A percentile compares a stretch with the other conserved stretches of the same genome.
These are phyloP conservation scores for Xerocomellus dryophilus DNA, from an alignment of 768 basidiomycete genomes.

Conservation along the genomic window DNA sequence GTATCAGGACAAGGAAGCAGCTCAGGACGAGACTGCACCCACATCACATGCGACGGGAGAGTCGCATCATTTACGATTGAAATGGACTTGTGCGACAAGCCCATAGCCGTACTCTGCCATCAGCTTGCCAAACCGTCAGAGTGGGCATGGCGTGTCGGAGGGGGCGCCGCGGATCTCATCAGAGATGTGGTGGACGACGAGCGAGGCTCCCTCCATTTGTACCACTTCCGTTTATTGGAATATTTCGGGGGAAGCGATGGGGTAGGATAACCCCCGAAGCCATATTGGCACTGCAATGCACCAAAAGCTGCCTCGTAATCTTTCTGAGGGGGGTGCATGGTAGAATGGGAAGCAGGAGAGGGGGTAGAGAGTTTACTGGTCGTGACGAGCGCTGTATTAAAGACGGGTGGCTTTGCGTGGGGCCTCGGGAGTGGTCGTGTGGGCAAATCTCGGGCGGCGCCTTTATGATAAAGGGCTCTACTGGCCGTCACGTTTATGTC, in stretches of 20 bases:
- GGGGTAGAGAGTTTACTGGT: neutral
- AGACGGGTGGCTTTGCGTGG: neutral
- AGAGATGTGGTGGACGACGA: slow-evolving; percentile 19
- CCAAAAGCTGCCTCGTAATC: slow-evolving; percentile 25
- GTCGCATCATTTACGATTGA: neutral
- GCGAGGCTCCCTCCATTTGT: slow-evolving; percentile 11
- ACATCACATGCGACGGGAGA: neutral
- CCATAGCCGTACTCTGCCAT: slow-evolving; percentile 1
- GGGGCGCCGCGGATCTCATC: neutral
- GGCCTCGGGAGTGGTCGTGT: neutral
- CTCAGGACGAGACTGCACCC: neutral
- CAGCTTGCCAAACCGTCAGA: slow-evolving; percentile 1
- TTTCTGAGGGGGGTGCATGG: slow-evolving; percentile 14
- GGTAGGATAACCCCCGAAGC: slow-evolving; percentile 7
- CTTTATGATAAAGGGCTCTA: neutral
- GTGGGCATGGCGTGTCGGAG: neutral
- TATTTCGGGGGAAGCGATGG: neutral
- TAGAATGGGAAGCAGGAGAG: neutral
- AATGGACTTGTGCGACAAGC: neutral
- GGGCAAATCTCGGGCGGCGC: neutral
- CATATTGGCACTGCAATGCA: slow-evolving; percentile 20
- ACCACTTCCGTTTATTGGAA: slow-evolving; percentile 16
- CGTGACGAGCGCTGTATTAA: neutral
- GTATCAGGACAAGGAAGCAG: neutral
- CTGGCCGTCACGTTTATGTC: slow-evolving; percentile 3